These are phyloP conservation scores for Myotisia sp. DNA, from an alignment of 2,329 filamentous ascomycete species.

Conservation along the genomic window DNA sequence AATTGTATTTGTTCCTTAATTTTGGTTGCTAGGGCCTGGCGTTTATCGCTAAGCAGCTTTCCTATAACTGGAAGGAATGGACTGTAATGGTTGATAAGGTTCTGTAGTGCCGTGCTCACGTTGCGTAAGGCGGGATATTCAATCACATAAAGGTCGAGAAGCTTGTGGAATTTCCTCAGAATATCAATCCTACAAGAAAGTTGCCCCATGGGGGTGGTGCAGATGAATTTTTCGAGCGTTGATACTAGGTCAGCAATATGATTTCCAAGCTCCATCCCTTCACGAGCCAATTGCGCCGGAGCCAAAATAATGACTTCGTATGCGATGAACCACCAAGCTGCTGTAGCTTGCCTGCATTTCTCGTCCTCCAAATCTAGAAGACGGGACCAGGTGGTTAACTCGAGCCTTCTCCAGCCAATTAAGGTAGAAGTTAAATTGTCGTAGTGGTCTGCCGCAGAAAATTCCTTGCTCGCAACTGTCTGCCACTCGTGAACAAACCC, in stretches of 20 bases:
- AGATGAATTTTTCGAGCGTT: conserved; percentile 66
- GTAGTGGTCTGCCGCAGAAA: conserved; percentile 55
- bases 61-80: conserved; percentile 54
- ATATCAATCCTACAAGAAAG: conserved; percentile 59
- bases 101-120: conserved; percentile 52
- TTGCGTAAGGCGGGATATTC: conserved; percentile 46
- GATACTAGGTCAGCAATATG: conserved; percentile 59
- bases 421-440: conserved; percentile 67
- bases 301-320: conserved; percentile 78
- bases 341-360: conserved; percentile 62
- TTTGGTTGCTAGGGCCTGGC: conserved; percentile 66
- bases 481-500: conserved; percentile 86
- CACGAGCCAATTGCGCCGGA: conserved; percentile 51
- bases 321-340: conserved; percentile 90
- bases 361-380: conserved; percentile 71
- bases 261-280: conserved; percentile 42
- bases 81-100: conserved; percentile 62
- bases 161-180: conserved; percentile 46
- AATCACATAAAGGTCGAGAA: conserved; percentile 47
- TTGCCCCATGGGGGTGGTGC: conserved; percentile 65
- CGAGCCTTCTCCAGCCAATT: conserved; percentile 77
- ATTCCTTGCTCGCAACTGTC: conserved; percentile 69
- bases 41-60: conserved; percentile 52
- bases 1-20: conserved; percentile 87
- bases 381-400: conserved; percentile 81